Conservation (phyloP, 2,329 filamentous ascomycete species). For the Fusarium fujikuroi region DNA sequence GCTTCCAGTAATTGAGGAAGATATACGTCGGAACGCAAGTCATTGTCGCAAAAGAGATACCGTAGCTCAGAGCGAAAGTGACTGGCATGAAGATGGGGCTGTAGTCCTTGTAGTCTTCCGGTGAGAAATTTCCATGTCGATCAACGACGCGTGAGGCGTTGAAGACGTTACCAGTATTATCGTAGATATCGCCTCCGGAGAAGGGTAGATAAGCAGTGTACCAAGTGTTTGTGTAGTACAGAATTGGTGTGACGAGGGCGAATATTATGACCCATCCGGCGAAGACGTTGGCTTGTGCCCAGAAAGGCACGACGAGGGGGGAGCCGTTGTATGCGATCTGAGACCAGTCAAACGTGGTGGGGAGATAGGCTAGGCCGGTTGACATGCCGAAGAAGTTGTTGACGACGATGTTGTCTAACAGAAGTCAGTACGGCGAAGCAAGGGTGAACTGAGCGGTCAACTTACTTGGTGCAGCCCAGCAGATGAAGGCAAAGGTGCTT, state of each 20-base stretch:
- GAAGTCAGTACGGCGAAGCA: fast-evolving
- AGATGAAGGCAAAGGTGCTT: neutral
- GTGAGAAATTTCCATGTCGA: neutral
- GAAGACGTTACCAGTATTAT: neutral
- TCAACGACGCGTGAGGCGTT: neutral
- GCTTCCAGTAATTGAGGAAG: constrained; percentile 1
- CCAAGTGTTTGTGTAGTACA: constrained; percentile 8
- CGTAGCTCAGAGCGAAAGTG: neutral
- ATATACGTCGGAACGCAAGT: neutral
- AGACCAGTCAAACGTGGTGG: neutral
- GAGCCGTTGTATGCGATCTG: constrained; percentile 10
- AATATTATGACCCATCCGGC: neutral
- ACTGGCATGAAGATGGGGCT: neutral
- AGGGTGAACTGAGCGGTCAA: fast-evolving
- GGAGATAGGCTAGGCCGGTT: neutral
- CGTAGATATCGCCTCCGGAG: neutral
- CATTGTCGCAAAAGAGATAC: neutral
- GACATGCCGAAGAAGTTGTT: constrained; percentile 6
- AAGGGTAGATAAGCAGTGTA: neutral
- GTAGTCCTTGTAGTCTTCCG: neutral
- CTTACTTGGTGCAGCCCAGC: constrained; percentile 2
- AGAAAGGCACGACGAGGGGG: neutral
- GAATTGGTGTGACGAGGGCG: neutral
- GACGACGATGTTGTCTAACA: neutral
- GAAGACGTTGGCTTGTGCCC: neutral